Base-by-base conservation (phyloP, 2,329 filamentous ascomycete species). In the Neopestalotiopsis clavispora region DNA sequence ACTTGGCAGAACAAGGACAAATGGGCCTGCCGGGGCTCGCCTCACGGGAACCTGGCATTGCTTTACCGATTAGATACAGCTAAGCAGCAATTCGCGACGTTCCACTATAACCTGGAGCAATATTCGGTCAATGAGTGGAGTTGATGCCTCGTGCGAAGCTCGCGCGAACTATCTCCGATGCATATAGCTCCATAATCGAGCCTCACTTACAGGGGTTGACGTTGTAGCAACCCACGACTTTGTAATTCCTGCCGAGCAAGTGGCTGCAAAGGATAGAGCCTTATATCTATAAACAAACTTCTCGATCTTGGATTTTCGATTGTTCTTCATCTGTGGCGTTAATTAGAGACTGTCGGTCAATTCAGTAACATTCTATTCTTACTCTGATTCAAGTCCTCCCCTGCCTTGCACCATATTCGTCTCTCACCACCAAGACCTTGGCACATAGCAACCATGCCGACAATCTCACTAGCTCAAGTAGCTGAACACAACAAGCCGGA, bases 61-160 rank as follows among this genome's bases (percentile, higher is more conserved):
- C 32, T 20, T 32, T 13, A 17, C 32, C 40, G 61, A 62, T 64
- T 64, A 49, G 61, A 64, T 64, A 64, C 61, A 64, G 61, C 61
- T 38, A n/a, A 40, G 20, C 34, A 45, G n/a, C 28, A 38, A 28
- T 64, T 64, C 61, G 61, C 38, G 38, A 64, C n/a, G n/a, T 64
- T 64, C 61, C 61, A 64, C 40, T 20, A 34, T 20, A 28, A 14
- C 34, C 17, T 13, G n/a, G n/a, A 30, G 59, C 59, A 62, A 52
- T 52, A 17, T n/a, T 64, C 61, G 61, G 61, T 45, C 23, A 34
- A 64, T n/a, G 40, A 32, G 61, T 64, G 61, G 61, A 49, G 28
- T 23, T 23, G 20, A 20, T 42, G 17, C 14, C 17, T 64, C 61
- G 61, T n/a, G 34, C 61, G 61, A 64, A 30, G 2, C 13, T 64